Evolutionary conservation across 768 basidiomycete genomes (phyloP).

Genomic region (Psilocybe sp.): DNA sequence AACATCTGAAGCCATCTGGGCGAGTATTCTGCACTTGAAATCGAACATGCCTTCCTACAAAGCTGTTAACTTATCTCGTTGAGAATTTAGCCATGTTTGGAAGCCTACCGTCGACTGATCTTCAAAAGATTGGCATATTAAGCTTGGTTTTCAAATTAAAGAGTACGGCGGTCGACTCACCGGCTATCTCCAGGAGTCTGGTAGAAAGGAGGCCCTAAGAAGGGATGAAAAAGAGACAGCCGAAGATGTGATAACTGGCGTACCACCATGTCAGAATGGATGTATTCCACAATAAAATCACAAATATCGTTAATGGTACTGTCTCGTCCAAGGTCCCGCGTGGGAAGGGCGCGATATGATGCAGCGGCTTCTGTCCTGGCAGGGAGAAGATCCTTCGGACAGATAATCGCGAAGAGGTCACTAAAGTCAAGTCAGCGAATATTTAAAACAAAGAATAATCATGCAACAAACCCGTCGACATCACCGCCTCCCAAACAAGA

Average conservation of each 20-base stretch:
- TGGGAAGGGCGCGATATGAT: constrained; percentile 38
- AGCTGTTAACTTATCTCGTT: neutral
- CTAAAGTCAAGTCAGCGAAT: constrained; percentile 28
- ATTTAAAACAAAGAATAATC: neutral
- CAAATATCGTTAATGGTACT: constrained; percentile 70
- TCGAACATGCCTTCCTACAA: constrained; percentile 62
- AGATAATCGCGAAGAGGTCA: constrained; percentile 62
- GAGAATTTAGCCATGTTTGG: neutral
- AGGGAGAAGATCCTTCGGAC: constrained; percentile 53
- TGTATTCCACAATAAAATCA: constrained; percentile 81
- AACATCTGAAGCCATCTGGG: constrained; percentile 56
- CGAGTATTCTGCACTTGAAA: constrained; percentile 51
- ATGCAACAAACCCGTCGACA: constrained; percentile 60
- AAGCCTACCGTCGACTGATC: constrained; percentile 66
- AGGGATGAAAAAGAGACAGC: neutral
- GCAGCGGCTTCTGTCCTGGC: constrained; percentile 49
- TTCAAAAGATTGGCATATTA: constrained; percentile 18
- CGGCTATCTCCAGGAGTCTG: constrained; percentile 68
- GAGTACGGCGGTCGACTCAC: constrained; percentile 31
- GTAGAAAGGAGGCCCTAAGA: constrained; percentile 65
- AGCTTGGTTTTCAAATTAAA: neutral
- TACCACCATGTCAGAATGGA: constrained; percentile 79
- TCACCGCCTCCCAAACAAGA: too few species aligned
- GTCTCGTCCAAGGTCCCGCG: constrained; percentile 40
- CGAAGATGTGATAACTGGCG: constrained; percentile 10